Base-by-base conservation (phyloP, 1,284 basidiomycete genomes). In the Earliella scabrosa region DNA sequence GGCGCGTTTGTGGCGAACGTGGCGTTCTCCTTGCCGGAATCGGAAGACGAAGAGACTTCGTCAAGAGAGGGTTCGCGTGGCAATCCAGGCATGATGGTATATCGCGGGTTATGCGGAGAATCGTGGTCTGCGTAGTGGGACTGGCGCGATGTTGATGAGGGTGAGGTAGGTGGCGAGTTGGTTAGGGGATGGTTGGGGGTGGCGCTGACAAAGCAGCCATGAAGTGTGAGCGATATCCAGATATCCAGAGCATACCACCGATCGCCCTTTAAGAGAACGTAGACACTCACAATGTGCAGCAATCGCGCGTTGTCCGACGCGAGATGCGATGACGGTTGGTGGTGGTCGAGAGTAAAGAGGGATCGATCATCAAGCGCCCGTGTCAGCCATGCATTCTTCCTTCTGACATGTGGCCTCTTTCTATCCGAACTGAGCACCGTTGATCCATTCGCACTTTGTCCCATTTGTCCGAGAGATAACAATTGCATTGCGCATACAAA, bases 321-420 rank as follows among this genome's bases (percentile, higher is more conserved):
- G 31, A 11, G 45, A 32, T 14, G 34, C n/a, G 13, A 29, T 4
- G 52, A 39, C 32, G 20, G 52, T 46, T 46, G 52, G 39, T 55
- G 35, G 53, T 55, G 54, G 54, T 55, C 16, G 43, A 39, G 14
- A 26, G 36, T 4, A 40, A 46, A 50, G 48, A 24, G 27, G 48
- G 11, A 56, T 56, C 54, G 54, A 56, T 56, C 31, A 46, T 47
- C 32, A 51, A 51, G 54, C 54, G 54, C 54, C 45, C 54, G 45
- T 29, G 14, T 48, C 34, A 21, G 23, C 20, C 14, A 5, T 24
- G 8, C 13, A 27, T 27, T 45, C n/a, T 8, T 45, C 16, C 16
- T 24, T 23, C 32, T n/a, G 23, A 48, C 46, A 48, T 48, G 46
- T 48, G 45, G 45, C 45, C 31, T 18, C 10, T 18, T 3, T 20